Conservation (phyloP, 108 stramenopile genomes). For the Pseudonitzschia pungens region DNA sequence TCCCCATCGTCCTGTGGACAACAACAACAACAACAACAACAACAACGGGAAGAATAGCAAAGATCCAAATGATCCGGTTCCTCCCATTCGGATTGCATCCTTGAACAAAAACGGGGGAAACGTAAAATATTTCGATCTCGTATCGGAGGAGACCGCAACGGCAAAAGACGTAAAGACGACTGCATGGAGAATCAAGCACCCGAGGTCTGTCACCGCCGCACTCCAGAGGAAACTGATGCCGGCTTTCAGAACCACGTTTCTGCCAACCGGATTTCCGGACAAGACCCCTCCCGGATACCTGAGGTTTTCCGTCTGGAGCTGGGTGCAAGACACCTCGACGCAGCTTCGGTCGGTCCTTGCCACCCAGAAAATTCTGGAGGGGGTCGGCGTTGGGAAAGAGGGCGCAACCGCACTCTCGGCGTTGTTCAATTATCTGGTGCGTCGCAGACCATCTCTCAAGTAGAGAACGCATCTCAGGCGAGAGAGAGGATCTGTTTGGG, state of each 20-base stretch:
- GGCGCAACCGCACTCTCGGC: conserved; percentile 83
- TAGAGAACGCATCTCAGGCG: no score
- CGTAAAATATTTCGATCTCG: conserved; percentile 13
- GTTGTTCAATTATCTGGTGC: conserved; percentile 70
- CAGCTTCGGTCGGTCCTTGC: conserved; percentile 75
- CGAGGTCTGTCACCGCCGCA: neutral
- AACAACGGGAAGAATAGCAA: neutral
- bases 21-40: neutral
- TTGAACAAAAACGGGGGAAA: conserved; percentile 35
- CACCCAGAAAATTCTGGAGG: conserved; percentile 80
- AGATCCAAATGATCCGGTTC: no score
- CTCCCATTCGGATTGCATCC: conserved; percentile 22
- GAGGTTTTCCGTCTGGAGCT: conserved; percentile 55
- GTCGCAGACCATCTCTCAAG: neutral
- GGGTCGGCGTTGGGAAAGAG: conserved; percentile 75
- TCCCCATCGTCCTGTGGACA: conserved; percentile 1
- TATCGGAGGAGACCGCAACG: neutral
- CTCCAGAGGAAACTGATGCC: conserved; percentile 19
- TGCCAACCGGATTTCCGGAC: conserved; percentile 54
- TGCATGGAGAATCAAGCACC: neutral
- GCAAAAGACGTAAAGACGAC: neutral
- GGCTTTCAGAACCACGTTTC: conserved; percentile 54
- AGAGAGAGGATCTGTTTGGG: no score
- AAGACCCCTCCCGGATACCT: conserved; percentile 65
- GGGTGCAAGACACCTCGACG: conserved; percentile 77